Conservation (phyloP, 164 flowering plant genomes). For the Vitis riparia region DNA sequence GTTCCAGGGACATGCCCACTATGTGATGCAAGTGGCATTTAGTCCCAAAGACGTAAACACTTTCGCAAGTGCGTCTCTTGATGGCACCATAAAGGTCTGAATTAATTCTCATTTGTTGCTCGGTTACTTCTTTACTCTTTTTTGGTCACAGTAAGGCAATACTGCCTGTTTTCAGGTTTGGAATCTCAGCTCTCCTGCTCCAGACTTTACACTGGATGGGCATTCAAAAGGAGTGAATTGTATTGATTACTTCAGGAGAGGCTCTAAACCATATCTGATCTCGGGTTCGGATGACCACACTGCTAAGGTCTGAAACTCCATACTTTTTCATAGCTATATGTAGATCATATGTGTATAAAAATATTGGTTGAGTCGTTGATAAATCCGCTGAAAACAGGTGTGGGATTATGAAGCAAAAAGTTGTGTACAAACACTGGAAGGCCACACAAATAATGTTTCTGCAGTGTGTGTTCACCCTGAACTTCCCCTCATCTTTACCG, state of each 20-base stretch:
- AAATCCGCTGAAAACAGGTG: slow-evolving; percentile 23
- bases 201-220: slow-evolving; percentile 43
- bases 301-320: slow-evolving; percentile 33
- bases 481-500: slow-evolving; percentile 43
- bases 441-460: slow-evolving; percentile 46
- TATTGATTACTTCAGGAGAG: slow-evolving; percentile 25
- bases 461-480: slow-evolving; percentile 45
- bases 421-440: slow-evolving; percentile 39
- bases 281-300: slow-evolving; percentile 51
- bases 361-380: background rate
- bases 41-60: slow-evolving; percentile 26
- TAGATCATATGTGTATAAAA: background rate
- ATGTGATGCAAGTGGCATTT: background rate
- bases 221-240: too few species aligned
- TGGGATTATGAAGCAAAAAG: slow-evolving; percentile 46
- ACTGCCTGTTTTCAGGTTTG: slow-evolving; percentile 26
- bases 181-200: slow-evolving; percentile 40
- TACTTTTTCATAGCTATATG: background rate
- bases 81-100: slow-evolving; percentile 33
- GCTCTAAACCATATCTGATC: slow-evolving; percentile 38
- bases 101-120: background rate
- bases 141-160: too few species aligned
- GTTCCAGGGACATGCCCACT: slow-evolving; percentile 28
- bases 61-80: slow-evolving; percentile 40
- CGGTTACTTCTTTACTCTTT: too few species aligned